Base-by-base conservation (phyloP, 169 alveolate species). In the Plasmodium blacklocki region DNA sequence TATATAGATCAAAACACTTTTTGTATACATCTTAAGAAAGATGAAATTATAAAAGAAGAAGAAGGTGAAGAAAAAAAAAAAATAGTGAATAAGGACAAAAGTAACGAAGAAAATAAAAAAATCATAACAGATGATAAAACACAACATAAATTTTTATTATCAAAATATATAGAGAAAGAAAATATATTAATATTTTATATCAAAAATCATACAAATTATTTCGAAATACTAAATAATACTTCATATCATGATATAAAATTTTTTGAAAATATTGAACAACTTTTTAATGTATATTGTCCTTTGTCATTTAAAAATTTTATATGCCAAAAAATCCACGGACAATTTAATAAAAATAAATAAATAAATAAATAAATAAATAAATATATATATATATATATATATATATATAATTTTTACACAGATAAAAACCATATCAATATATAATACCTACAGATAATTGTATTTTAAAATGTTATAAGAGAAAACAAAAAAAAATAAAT, bases 221-320 rank as follows among this genome's bases (percentile, higher is more conserved):
- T 76, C 45, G 88, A 76, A 39, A 75, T 76, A 29, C 12, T 64
- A 21, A 76, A 63, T 19, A 18, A 54, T 18, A 39, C 8, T 49
- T 49, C 45, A 19, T 26, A 12, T 18, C 43, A 21, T 32, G 26
- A 59, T 8, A 45, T 32, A n/a, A 75, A 64, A 62, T 5, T 2
- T 32, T 74, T 76, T 76, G 88, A 76, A 9, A 63, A 18, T n/a
- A 64, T 76, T 76, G 88, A 76, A 64, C 76, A 76, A 47, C 50
- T 76, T 26, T 76, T 76, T 59, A 43, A 76, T 76, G 50, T 56
- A 15, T 76, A 56, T 26, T 76, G 88, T n/a, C 88, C 88, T 1
- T 7, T 64, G 18, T 63, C 88, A 50, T 76, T 76, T 64, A 76
- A 76, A 64, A 76, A 49, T 3, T 76, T 64, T 70, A n/a, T 76